Evolutionary conservation across 129 eudicot species (phyloP).

Genomic region (Tagetes patula): DNA sequence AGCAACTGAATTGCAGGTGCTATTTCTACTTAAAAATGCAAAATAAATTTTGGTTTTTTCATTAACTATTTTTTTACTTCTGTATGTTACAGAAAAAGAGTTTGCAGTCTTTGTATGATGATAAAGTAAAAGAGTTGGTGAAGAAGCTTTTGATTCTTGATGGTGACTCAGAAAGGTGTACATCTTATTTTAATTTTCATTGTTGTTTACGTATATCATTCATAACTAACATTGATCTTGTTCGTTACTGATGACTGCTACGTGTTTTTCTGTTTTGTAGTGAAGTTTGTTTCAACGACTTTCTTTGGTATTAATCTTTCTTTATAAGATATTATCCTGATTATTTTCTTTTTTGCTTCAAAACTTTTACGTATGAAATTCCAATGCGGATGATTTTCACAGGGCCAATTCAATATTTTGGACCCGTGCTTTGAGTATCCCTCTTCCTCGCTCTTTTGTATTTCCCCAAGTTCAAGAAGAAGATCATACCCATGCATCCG

Average conservation of each 20-base stretch:
- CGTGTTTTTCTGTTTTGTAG: constrained; percentile 42
- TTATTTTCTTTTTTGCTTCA: constrained; percentile 6
- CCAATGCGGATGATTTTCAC: neutral
- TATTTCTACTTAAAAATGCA: neutral
- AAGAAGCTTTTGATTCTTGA: constrained; percentile 67
- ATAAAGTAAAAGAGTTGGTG: constrained; percentile 74
- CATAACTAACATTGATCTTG: constrained; percentile 1
- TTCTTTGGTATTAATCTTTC: constrained; percentile 70
- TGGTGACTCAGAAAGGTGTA: constrained; percentile 73
- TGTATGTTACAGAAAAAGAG: constrained; percentile 65
- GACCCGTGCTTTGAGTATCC: constrained; percentile 98
- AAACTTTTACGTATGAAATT: neutral
- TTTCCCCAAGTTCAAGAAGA: constrained; percentile 55
- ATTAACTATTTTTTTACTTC: neutral
- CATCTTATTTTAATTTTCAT: neutral
- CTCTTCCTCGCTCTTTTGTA: constrained; percentile 67
- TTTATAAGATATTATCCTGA: neutral
- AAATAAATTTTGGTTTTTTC: neutral
- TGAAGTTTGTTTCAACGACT: constrained; percentile 76
- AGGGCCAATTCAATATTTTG: constrained; percentile 99
- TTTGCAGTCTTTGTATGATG: constrained; percentile 57
- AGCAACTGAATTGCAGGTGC: constrained; percentile 84
- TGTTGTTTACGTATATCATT: neutral
- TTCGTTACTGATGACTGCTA: neutral
- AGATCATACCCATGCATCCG: constrained; percentile 30